Base-by-base conservation (phyloP, 129 eudicot species). In the Tagetes patula region DNA sequence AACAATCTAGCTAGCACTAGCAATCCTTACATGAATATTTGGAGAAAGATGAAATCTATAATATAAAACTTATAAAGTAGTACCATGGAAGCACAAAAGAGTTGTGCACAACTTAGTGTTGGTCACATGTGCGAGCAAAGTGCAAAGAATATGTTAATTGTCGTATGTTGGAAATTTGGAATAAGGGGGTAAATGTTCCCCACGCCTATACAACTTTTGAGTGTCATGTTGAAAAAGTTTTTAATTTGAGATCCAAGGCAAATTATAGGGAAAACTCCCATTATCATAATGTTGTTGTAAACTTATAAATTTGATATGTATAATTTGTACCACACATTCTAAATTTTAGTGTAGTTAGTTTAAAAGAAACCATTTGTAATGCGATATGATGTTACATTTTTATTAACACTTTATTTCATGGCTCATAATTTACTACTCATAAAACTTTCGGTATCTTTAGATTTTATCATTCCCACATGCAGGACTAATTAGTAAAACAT, bases 171-270 rank as follows among this genome's bases (percentile, higher is more conserved):
- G 13, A 58, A 33, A 32, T 32, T 58, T 58, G 13, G 13, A 58
- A 33, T 59, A 59, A 9, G 40, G n/a, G 65, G 6, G 11, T 27
- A 2, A 59, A 9, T 59, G 65, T 59, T 59, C 65, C 65, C 65
- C 65, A 59, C 65, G 65, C 65, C 65, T 59, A 59, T 33, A 1
- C 54, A 3, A 12, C 54, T 48, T 48, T 50, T n/a, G 31, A 50
- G 31, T n/a, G 30, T n/a, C 31, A 13, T 7, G 3, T 30, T 4
- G 30, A 9, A 1, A 9, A 47, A 1, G 2, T 31, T 30, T 56
- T 56, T 31, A 2, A 56, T 27, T 1, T 12, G 2, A 30, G 38
- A 56, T 56, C 63, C 63, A 56, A 6, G 36, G 8, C 63, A 30
- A 30, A 31, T 30, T 31, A 56, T 56, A 56, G 37, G 12, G 8